Percentiles rank a stretch among this genome's conserved stretches.
These are phyloP conservation scores for Ceratobasidium sp. DNA, from an alignment of 1,284 basidiomycete species.

Conservation along the genomic window DNA sequence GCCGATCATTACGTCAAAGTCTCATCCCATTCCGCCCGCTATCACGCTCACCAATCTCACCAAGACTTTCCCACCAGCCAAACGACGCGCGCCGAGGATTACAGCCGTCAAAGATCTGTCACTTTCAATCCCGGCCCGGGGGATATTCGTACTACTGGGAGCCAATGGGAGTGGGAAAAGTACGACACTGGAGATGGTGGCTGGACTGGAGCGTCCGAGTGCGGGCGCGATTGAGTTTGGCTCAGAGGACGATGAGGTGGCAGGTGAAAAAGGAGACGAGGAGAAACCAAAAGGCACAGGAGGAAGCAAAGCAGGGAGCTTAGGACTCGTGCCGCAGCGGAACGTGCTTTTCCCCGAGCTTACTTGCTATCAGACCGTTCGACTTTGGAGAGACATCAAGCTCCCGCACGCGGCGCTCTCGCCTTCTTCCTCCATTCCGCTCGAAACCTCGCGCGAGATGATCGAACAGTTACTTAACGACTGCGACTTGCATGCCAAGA, in stretches of 20 bases:
- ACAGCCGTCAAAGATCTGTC: constrained; percentile 75
- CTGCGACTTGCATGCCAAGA: too few species aligned
- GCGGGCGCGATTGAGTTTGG: constrained; percentile 74
- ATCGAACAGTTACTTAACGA: too few species aligned
- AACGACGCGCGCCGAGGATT: constrained; percentile 55
- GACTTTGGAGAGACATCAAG: constrained; percentile 81
- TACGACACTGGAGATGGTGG: constrained; percentile 76
- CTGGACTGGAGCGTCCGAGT: constrained; percentile 69
- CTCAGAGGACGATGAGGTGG: constrained; percentile 59
- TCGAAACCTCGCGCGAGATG: too few species aligned
- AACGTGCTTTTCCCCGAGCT: constrained; percentile 83
- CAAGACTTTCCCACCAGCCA: constrained; percentile 64
- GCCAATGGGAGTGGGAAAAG: constrained; percentile 80
- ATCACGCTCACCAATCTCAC: constrained; percentile 72
- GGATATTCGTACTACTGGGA: constrained; percentile 81
- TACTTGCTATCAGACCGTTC: constrained; percentile 77
- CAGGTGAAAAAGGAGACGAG: constrained; percentile 9
- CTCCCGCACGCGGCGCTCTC: constrained; percentile 53
- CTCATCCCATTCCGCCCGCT: constrained; percentile 51
- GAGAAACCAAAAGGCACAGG: not conserved
- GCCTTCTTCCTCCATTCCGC: too few species aligned
- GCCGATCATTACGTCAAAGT: constrained; percentile 52
- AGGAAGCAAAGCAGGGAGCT: constrained; percentile 64
- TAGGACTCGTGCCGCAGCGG: constrained; percentile 86
- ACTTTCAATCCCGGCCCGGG: constrained; percentile 73